Base-by-base conservation (phyloP, 2,329 filamentous ascomycete species). In the Rhynchosporium graminicola region DNA sequence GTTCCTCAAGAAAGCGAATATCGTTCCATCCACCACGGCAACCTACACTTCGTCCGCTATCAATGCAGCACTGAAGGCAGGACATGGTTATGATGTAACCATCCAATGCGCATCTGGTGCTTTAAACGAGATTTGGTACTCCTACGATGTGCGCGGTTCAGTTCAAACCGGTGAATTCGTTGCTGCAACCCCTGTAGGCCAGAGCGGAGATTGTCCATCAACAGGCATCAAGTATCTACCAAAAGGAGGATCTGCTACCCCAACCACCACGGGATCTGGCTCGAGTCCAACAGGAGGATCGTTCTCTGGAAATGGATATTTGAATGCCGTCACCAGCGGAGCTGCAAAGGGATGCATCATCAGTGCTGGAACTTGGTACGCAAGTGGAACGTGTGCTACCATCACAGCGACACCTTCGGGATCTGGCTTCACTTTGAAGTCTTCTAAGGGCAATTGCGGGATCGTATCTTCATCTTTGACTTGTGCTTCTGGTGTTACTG, bases 341-440 rank as follows among this genome's bases (percentile, higher is more conserved):
- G 80, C 82, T n/a, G 72, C 77, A 54, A 80, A 78, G 7, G 88
- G 88, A n/a, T 91, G 87, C 68, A 80, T 91, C 62, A 91, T 90
- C 71, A 82, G 82, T 60, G 79, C 76, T 9, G 88, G 88, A 0
- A 84, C 82, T 0, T 91, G 88, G 88, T 91, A 88, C 71, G 80
- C 81, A 0, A 81, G 79, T 1, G 87, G 87, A 2, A 88, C 87
- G 0, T 90, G 87, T 70, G 88, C 88, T 0, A 88, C 83, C 0
- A 88, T 85, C 72, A 84, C 80, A 0, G 84, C 85, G 4, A 75
- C 80, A 3, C 63, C 78, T 51, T 80, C 75, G 76, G 69, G 67
- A 1, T 67, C 63, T 42, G 68, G 71, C 1, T 71, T 74, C 57
- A 86, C 83, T 0, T 74, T 88, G 12, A 78, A 75, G 54, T 84